phyloP scores from a whole-genome alignment of 148 eudicot genomes.

The Arctostaphylos glauca region DNA sequence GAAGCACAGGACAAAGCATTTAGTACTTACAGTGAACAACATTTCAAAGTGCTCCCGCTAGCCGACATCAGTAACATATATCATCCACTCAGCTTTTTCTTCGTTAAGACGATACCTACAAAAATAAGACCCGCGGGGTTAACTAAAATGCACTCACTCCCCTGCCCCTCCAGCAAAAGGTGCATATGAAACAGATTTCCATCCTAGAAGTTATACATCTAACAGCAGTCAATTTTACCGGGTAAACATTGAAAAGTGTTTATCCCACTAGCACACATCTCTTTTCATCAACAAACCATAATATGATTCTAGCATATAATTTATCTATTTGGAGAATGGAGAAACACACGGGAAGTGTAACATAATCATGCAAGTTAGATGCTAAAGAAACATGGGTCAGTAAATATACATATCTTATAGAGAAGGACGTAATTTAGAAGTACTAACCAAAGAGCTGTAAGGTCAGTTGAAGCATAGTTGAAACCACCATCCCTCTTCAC shows the following conservation, averaged over 20 bases:
- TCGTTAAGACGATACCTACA: constrained; percentile 94
- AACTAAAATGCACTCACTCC: constrained; percentile 7
- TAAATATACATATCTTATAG: neutral
- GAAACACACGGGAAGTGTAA: neutral
- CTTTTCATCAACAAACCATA: neutral
- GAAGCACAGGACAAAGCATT: neutral
- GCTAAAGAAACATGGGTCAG: neutral
- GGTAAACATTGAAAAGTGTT: neutral
- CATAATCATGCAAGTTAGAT: neutral
- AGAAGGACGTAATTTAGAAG: neutral
- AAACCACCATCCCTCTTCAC: constrained; percentile 93
- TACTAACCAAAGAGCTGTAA: constrained; percentile 85
- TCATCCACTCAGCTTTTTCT: constrained; percentile 94
- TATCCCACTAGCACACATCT: neutral
- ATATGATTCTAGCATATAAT: neutral
- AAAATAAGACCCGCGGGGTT: constrained; percentile 14
- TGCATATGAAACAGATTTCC: neutral
- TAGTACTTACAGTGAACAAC: constrained; percentile 72
- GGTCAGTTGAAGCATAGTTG: constrained; percentile 97
- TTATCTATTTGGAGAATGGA: neutral
- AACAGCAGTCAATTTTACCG: neutral
- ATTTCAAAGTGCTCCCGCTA: constrained; percentile 95
- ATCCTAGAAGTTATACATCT: neutral
- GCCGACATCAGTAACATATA: constrained; percentile 94
- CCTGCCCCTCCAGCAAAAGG: neutral